These are phyloP conservation scores for Spencermartinsiella ligniputridi DNA, from an alignment of 1,139 yeast species.

Conservation along the genomic window DNA sequence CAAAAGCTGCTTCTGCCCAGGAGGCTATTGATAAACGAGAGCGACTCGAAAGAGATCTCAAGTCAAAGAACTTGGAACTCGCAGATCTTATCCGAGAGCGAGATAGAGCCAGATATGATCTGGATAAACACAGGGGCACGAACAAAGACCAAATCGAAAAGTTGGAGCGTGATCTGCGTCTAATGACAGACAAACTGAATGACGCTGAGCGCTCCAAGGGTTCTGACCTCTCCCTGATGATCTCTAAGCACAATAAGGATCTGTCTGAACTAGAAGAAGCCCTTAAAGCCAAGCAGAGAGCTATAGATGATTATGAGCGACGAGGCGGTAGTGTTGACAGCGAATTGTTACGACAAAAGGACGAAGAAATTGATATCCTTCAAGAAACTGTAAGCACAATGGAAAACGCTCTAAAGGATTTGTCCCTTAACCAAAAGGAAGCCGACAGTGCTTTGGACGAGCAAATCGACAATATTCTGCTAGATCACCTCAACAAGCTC, in stretches of 20 bases:
- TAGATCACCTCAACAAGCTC: conserved; percentile 38
- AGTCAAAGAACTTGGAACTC: conserved; percentile 79
- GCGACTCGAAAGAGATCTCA: conserved; percentile 75
- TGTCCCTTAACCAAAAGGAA: conserved; percentile 43
- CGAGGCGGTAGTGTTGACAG: conserved; percentile 28
- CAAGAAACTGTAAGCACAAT: conserved; percentile 56
- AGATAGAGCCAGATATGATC: conserved; percentile 80
- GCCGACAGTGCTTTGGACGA: conserved; percentile 42
- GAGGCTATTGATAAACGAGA: conserved; percentile 86
- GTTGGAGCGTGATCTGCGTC: conserved; percentile 62
- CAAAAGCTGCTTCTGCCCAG: conserved; percentile 88
- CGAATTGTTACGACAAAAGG: conserved; percentile 57
- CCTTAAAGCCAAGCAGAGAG: conserved; percentile 35
- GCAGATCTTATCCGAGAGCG: conserved; percentile 89
- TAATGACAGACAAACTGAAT: conserved; percentile 55
- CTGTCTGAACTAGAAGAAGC: conserved; percentile 37
- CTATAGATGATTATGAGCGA: conserved; percentile 29
- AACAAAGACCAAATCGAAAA: conserved; percentile 65
- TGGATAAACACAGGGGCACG: conserved; percentile 66
- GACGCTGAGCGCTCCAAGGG: conserved; percentile 66
- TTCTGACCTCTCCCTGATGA: conserved; percentile 56
- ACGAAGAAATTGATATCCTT: conserved; percentile 73
- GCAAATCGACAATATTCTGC: conserved; percentile 39
- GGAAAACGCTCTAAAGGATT: conserved; percentile 64
- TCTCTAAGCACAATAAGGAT: conserved; percentile 56